These are phyloP conservation scores for Rhypophila decipiens DNA, from an alignment of 495 filamentous ascomycete genomes.

Conservation along the genomic window DNA sequence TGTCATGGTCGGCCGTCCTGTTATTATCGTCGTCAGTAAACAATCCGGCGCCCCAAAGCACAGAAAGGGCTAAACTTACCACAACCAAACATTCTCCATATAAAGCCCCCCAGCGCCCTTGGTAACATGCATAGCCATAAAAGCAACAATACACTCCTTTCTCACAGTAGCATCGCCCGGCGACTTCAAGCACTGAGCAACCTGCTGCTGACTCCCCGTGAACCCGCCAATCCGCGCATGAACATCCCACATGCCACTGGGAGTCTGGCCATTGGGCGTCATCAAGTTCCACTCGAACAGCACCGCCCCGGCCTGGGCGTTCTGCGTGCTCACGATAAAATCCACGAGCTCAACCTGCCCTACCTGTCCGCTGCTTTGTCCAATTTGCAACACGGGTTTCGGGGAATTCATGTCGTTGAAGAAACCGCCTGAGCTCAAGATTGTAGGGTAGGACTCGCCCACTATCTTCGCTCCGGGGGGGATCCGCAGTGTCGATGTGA, in stretches of 20 bases:
- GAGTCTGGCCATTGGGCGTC: conserved; percentile 51
- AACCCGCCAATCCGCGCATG: conserved; percentile 80
- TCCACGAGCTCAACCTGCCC: conserved; percentile 77
- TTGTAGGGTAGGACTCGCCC: conserved; percentile 82
- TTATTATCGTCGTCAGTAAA: conserved; percentile 52
- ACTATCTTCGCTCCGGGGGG: conserved; percentile 59
- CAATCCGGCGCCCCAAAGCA: neutral
- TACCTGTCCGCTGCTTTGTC: conserved; percentile 61
- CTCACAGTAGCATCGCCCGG: conserved; percentile 48
- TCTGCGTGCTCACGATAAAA: conserved; percentile 66
- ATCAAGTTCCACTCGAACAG: conserved; percentile 70
- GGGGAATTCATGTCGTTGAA: conserved; percentile 71
- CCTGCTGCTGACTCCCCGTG: conserved; percentile 68
- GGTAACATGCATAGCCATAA: conserved; percentile 77
- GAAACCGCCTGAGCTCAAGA: conserved; percentile 68
- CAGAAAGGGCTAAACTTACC: conserved; percentile 39
- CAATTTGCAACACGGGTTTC: conserved; percentile 63
- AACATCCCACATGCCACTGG: conserved; percentile 82
- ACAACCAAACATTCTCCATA: conserved; percentile 88
- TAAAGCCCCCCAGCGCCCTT: conserved; percentile 57
- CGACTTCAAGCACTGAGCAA: conserved; percentile 62
- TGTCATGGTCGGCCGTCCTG: conserved; percentile 87
- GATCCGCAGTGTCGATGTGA: conserved; percentile 60
- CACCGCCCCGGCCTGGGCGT: conserved; percentile 60
- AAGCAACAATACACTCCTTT: conserved; percentile 59